These are phyloP conservation scores for Dendrobium huoshanense DNA, from an alignment of 106 monocot species.

Conservation along the genomic window DNA sequence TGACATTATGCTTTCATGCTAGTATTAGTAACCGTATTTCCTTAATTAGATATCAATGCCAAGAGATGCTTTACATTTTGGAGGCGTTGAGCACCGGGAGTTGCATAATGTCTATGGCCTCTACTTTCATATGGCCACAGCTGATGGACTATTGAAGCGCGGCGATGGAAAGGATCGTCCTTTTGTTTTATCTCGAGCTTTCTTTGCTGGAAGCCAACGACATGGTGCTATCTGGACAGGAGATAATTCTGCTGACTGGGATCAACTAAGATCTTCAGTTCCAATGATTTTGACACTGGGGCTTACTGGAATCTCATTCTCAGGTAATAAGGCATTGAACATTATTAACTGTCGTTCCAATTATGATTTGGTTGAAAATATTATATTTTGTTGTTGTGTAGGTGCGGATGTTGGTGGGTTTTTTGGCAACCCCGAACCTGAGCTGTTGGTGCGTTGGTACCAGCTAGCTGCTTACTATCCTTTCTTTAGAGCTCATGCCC, in stretches of 20 bases:
- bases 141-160: constrained; percentile 82
- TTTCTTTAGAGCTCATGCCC: constrained; percentile 97
- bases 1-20: not conserved
- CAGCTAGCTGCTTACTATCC: constrained; percentile 96
- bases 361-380: not conserved
- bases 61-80: constrained; percentile 88
- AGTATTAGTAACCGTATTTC: constrained; percentile 11
- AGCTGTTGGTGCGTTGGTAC: constrained; percentile 92
- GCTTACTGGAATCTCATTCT: constrained; percentile 83
- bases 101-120: constrained; percentile 98
- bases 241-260: constrained; percentile 96
- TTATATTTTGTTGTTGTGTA: constrained; percentile 19
- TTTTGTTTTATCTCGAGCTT: constrained; percentile 91
- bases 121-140: constrained; percentile 94
- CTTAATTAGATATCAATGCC: constrained; percentile 79
- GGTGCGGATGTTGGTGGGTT: constrained; percentile 99
- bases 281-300: constrained; percentile 93
- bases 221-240: constrained; percentile 98
- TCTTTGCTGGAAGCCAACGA: constrained; percentile 96
- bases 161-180: constrained; percentile 86
- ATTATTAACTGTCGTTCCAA: not conserved
- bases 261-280: constrained; percentile 86
- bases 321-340: constrained; percentile 40
- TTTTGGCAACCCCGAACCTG: constrained; percentile 91
- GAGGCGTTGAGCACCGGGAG: constrained; percentile 86